Conservation (phyloP, 2,329 filamentous ascomycete species). For the Penicillium janthinellum region DNA sequence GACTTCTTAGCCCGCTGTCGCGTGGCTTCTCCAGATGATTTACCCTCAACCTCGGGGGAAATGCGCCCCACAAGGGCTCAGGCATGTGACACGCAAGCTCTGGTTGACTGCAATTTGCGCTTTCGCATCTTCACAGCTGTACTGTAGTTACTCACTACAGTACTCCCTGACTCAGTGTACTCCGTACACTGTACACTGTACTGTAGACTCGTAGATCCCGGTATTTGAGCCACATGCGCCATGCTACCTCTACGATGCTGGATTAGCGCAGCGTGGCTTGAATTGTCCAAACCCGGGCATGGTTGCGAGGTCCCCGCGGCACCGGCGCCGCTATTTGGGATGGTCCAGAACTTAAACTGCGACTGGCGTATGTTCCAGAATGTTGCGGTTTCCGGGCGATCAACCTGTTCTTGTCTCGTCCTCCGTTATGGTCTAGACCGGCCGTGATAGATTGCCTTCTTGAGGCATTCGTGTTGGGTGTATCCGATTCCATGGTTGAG, state of each 20-base stretch:
- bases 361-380: neutral
- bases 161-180: no score
- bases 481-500: neutral
- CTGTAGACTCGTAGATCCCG: conserved; percentile 16
- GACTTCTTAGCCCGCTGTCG: conserved; percentile 3
- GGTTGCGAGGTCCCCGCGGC: neutral
- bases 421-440: neutral
- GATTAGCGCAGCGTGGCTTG: neutral
- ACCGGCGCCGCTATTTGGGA: neutral
- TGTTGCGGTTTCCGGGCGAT: neutral
- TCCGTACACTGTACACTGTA: no score
- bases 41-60: conserved; percentile 17
- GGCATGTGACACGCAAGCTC: conserved; percentile 18
- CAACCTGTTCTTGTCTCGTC: neutral
- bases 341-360: neutral
- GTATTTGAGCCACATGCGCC: conserved; percentile 4
- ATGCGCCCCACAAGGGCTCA: neutral
- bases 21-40: conserved; percentile 15
- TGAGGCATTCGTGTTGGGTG: no score
- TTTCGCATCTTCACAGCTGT: no score
- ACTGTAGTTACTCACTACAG: no score
- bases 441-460: neutral
- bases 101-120: no score
- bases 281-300: neutral
- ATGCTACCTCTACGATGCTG: neutral